These are phyloP conservation scores for Suillus occidentalis DNA, from an alignment of 768 basidiomycete species.

Conservation along the genomic window DNA sequence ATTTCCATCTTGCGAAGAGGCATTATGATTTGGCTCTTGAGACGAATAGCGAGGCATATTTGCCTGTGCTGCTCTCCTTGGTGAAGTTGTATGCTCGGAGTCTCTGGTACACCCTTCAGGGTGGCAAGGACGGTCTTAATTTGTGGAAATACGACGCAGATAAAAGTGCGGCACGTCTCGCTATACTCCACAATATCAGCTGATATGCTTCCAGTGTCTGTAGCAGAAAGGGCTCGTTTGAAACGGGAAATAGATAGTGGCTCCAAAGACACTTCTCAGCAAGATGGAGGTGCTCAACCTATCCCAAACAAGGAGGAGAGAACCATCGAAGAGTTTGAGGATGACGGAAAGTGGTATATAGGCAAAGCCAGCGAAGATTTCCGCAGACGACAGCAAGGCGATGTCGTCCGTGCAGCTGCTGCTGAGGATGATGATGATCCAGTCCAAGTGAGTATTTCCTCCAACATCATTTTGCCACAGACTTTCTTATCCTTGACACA, in stretches of 20 bases:
- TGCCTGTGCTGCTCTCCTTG: conserved; percentile 84
- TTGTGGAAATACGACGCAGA: conserved; percentile 65
- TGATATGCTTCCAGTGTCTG: conserved; percentile 21
- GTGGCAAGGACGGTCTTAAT: conserved; percentile 66
- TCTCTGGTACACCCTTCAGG: conserved; percentile 77
- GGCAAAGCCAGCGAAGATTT: conserved; percentile 84
- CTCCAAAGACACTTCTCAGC: conserved; percentile 12
- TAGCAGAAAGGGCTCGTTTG: conserved; percentile 20
- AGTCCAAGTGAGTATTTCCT: conserved; percentile 53
- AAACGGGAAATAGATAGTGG: conserved; percentile 27
- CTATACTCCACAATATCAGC: not conserved
- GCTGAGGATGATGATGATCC: conserved; percentile 72
- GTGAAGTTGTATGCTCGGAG: conserved; percentile 80
- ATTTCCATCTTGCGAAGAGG: conserved; percentile 95
- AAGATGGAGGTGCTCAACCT: conserved; percentile 10
- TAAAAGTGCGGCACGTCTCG: conserved; percentile 20
- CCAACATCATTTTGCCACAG: not conserved
- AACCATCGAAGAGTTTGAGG: conserved; percentile 29
- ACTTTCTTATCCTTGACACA: conserved; percentile 28
- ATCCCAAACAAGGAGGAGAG: conserved; percentile 19
- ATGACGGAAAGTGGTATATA: conserved; percentile 78
- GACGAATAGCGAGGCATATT: conserved; percentile 84
- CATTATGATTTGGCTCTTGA: conserved; percentile 91
- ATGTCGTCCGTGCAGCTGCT: conserved; percentile 31
- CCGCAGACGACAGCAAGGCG: conserved; percentile 50